phyloP scores from a whole-genome alignment of 2,329 filamentous ascomycete genomes.

The Bipolaris gigantea region DNA sequence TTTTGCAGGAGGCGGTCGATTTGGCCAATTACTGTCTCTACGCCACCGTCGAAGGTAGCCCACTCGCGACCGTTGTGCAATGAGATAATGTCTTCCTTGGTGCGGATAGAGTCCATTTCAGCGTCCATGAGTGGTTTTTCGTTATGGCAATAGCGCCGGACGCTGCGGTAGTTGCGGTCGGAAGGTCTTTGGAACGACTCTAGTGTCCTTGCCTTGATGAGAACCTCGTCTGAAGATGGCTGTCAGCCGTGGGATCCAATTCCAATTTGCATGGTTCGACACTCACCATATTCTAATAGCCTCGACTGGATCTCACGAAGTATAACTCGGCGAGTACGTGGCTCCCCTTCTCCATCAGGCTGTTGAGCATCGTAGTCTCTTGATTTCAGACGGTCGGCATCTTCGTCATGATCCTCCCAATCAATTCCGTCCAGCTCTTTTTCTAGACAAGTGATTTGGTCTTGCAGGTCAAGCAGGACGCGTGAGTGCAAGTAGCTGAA shows the following conservation, averaged over 20 bases:
- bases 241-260: not conserved
- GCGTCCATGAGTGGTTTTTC: conserved; percentile 42
- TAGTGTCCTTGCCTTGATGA: conserved; percentile 45
- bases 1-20: conserved; percentile 29
- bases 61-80: conserved; percentile 46
- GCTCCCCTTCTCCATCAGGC: conserved; percentile 17
- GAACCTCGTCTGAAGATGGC: conserved; percentile 34
- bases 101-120: conserved; percentile 43
- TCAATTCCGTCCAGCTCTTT: conserved; percentile 43
- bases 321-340: conserved; percentile 30
- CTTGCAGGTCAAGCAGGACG: conserved; percentile 44
- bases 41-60: conserved; percentile 46
- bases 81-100: conserved; percentile 48
- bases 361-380: conserved; percentile 31
- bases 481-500: conserved; percentile 47
- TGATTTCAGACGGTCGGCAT: conserved; percentile 28
- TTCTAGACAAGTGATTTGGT: conserved; percentile 44
- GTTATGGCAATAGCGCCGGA: conserved; percentile 43
- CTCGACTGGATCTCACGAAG: conserved; percentile 38
- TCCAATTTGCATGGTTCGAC: not conserved
- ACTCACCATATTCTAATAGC: conserved; percentile 41
- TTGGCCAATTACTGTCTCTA: conserved; percentile 40
- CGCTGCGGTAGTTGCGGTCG: conserved; percentile 45
- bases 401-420: conserved; percentile 31
- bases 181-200: conserved; percentile 46